phyloP scores from a whole-genome alignment of 768 basidiomycete species.

The Roridomyces roridus region DNA sequence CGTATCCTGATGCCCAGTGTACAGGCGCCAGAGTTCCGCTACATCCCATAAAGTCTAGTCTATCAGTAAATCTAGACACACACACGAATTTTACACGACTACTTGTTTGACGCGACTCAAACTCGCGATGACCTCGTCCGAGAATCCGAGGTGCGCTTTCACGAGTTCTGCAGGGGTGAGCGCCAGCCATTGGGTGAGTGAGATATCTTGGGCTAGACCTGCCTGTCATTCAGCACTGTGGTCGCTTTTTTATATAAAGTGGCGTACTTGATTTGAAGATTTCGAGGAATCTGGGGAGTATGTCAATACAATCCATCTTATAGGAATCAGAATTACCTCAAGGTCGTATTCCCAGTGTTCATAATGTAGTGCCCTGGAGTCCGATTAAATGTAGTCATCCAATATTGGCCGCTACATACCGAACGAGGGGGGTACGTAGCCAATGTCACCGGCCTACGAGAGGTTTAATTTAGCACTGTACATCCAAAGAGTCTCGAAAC shows the following conservation, averaged over 20 bases:
- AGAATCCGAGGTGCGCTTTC: slow-evolving; percentile 64
- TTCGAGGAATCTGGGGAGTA: slow-evolving; percentile 53
- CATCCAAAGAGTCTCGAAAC: too few relatives aligned
- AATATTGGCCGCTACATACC: slow-evolving; percentile 8
- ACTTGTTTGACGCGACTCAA: slow-evolving; percentile 58
- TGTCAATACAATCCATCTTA: too few relatives aligned
- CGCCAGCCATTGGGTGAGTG: slow-evolving; percentile 67
- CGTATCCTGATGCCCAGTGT: background rate
- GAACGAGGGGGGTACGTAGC: slow-evolving; percentile 27
- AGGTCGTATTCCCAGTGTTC: slow-evolving; percentile 65
- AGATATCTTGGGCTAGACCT: slow-evolving; percentile 62
- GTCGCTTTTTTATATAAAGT: too few relatives aligned
- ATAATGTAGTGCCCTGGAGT: slow-evolving; percentile 68
- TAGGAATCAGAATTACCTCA: too few relatives aligned
- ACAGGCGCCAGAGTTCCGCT: background rate
- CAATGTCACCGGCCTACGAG: background rate
- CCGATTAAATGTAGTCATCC: background rate
- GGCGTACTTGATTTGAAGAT: slow-evolving; percentile 62
- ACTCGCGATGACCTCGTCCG: slow-evolving; percentile 53
- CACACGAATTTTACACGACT: too few relatives aligned
- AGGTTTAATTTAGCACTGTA: too few relatives aligned
- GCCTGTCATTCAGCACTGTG: background rate
- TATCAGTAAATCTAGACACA: too few relatives aligned
- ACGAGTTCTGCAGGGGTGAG: slow-evolving; percentile 63
- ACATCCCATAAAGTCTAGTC: too few relatives aligned